Conservation (phyloP, 305 asterid genomes). For the Fraxinus latifolia region DNA sequence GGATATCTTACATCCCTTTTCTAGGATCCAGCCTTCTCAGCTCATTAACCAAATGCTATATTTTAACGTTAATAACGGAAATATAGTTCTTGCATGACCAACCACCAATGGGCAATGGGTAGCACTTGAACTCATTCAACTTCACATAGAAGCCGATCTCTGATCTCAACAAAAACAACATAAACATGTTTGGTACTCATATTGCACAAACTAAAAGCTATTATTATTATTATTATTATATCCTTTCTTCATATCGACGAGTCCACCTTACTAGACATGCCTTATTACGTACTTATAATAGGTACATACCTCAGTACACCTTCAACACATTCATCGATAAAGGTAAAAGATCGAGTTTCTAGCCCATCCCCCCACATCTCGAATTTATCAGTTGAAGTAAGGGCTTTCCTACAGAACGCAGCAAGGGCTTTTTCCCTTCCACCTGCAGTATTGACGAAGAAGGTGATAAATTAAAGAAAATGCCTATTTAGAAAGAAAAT, state of each 20-base stretch:
- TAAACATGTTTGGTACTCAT: neutral
- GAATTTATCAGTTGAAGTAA: conserved; percentile 68
- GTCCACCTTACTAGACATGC: neutral
- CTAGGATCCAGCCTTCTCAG: neutral
- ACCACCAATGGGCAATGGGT: neutral
- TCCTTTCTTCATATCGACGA: neutral
- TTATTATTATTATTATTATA: neutral
- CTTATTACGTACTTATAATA: neutral
- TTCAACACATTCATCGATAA: conserved; percentile 90
- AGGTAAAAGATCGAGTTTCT: conserved; percentile 89
- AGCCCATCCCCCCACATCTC: conserved; percentile 97
- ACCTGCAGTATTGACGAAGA: conserved; percentile 36
- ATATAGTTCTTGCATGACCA: neutral
- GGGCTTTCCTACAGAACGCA: conserved; percentile 81
- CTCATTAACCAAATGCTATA: neutral
- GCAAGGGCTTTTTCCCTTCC: conserved; percentile 95
- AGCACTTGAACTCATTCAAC: neutral
- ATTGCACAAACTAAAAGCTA: neutral
- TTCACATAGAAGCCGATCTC: neutral
- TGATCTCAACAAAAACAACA: neutral
- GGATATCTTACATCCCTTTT: neutral
- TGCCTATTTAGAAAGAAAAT: neutral
- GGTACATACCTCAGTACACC: conserved; percentile 71
- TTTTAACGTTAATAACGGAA: neutral
- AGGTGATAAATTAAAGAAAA: neutral